phyloP scores from a whole-genome alignment of 2,329 filamentous ascomycete species.

The Penicillium decumbens region DNA sequence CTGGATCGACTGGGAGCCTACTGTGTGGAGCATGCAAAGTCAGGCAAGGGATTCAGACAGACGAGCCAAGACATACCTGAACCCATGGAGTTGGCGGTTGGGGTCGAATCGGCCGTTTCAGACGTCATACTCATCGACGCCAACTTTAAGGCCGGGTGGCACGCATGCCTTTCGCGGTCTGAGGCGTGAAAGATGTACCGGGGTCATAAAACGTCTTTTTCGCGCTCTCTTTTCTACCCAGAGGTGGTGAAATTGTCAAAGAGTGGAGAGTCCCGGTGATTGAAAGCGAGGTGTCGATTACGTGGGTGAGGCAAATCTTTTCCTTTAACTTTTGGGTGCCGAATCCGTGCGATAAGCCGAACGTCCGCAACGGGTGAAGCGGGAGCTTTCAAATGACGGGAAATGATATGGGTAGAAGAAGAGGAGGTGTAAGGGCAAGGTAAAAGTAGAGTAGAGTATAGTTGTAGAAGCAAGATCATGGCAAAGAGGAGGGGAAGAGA shows the following conservation, averaged over 20 bases:
- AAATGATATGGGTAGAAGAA: conserved; percentile 3
- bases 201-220: not conserved
- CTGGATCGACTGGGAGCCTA: conserved; percentile 20
- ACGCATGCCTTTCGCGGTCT: conserved; percentile 33
- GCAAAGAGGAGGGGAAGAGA: conserved; percentile 5
- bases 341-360: conserved; percentile 19
- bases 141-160: conserved; percentile 21
- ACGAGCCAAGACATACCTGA: conserved; percentile 29
- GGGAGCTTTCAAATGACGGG: not conserved
- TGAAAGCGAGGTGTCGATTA: conserved; percentile 16
- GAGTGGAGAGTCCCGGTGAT: conserved; percentile 8
- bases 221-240: not conserved
- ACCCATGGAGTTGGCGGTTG: conserved; percentile 24
- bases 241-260: not conserved
- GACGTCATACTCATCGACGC: conserved; percentile 35
- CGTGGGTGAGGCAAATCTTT: conserved; percentile 32
- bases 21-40: conserved; percentile 8
- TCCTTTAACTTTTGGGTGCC: conserved; percentile 21
- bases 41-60: conserved; percentile 7
- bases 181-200: not conserved
- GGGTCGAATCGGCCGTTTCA: conserved; percentile 29
- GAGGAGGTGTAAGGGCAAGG: conserved; percentile 1
- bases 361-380: conserved; percentile 6
- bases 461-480: conserved; percentile 2
- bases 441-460: conserved; percentile 6